Evolutionary conservation across 306 rosid species (phyloP).

Genomic region (Alnus glutinosa): DNA sequence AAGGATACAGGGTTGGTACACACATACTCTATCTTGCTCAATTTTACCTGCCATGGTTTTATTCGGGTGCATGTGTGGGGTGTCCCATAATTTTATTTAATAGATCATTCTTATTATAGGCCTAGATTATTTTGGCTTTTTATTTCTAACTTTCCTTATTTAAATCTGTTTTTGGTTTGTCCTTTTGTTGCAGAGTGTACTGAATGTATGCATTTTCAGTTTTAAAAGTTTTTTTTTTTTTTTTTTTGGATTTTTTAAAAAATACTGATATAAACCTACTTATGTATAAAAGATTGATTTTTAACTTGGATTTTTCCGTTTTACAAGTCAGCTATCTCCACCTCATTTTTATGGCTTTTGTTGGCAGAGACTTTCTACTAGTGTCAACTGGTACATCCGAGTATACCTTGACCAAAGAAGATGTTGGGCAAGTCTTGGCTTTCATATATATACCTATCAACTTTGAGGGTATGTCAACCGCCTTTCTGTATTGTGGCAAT

Average conservation of each 20-base stretch:
- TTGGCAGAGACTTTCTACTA: slow-evolving; percentile 58
- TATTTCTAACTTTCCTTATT: neutral
- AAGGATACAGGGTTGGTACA: slow-evolving; percentile 72
- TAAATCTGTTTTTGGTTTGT: neutral
- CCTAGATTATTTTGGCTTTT: slow-evolving; percentile 7
- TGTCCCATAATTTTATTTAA: slow-evolving; percentile 16
- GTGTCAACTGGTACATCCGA: slow-evolving; percentile 83
- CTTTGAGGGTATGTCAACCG: slow-evolving; percentile 68
- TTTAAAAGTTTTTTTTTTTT: neutral
- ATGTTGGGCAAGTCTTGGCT: slow-evolving; percentile 71
- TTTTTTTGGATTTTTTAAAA: neutral
- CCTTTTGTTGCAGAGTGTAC: neutral
- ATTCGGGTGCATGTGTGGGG: slow-evolving; percentile 17
- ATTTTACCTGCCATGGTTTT: slow-evolving; percentile 11
- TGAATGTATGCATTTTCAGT: neutral
- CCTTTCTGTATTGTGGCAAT: slow-evolving; percentile 23
- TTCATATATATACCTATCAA: slow-evolving; percentile 85
- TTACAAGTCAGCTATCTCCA: slow-evolving; percentile 23
- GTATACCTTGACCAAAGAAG: slow-evolving; percentile 84
- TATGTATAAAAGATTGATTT: neutral
- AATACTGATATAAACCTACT: neutral
- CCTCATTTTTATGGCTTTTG: slow-evolving; percentile 24
- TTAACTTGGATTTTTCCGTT: slow-evolving; percentile 13
- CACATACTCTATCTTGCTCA: slow-evolving; percentile 9
- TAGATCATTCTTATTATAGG: slow-evolving; percentile 1